phyloP scores from a whole-genome alignment of 805 yeast genomes.

The Myxozyma monticola region DNA sequence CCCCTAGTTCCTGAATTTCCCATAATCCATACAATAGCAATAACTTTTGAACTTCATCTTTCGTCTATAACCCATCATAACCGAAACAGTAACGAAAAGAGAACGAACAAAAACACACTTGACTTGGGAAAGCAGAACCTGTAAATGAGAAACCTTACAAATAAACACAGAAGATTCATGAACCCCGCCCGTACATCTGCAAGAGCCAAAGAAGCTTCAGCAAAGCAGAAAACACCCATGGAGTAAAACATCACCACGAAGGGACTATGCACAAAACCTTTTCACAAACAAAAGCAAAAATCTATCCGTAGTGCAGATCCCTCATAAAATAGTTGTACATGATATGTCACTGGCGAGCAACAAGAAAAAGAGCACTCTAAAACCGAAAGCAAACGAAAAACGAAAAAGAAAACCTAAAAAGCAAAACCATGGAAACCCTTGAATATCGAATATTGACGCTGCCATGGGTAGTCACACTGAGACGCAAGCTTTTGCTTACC shows the following conservation, averaged over 20 bases:
- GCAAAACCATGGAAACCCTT: neutral
- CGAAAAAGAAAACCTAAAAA: constrained; percentile 1
- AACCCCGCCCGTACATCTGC: too few relatives aligned
- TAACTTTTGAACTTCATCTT: constrained; percentile 13
- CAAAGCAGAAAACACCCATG: too few relatives aligned
- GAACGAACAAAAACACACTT: constrained; percentile 10
- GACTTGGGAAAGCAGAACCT: too few relatives aligned
- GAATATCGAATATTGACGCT: too few relatives aligned
- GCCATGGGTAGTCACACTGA: too few relatives aligned
- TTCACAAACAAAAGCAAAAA: neutral
- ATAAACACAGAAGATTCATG: too few relatives aligned
- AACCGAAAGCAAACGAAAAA: constrained; percentile 4
- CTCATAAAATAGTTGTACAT: constrained; percentile 1
- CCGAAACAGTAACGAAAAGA: constrained; percentile 4
- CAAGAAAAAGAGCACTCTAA: constrained; percentile 18
- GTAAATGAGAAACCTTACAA: too few relatives aligned
- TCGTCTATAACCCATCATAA: constrained; percentile 4
- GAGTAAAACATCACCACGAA: too few relatives aligned
- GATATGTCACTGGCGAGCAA: constrained; percentile 14
- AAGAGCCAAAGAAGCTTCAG: too few relatives aligned
- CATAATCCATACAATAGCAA: constrained; percentile 15
- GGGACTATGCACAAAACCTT: constrained; percentile 1
- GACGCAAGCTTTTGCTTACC: constrained; percentile 6
- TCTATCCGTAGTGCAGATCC: constrained; percentile 1
- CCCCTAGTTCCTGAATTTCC: constrained; percentile 22